Evolutionary conservation across 1,284 basidiomycete genomes (phyloP).

Genomic region (Ganoderma boninense): DNA sequence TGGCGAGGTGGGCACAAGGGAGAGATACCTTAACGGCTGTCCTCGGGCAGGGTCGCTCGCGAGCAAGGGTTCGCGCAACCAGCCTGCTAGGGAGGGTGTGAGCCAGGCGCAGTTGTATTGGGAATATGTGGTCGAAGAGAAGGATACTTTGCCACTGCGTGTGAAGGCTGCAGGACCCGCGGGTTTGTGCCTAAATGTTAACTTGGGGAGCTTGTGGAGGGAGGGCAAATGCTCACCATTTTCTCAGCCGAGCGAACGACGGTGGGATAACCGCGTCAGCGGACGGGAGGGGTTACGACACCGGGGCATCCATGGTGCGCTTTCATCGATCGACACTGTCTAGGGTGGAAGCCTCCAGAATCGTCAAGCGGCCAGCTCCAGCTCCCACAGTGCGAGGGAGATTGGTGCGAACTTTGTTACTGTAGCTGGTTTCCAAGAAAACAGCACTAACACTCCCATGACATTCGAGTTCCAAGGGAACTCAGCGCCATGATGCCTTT

Average conservation of each 20-base stretch:
- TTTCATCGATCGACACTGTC: conserved; percentile 21
- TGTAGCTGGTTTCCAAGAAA: not conserved
- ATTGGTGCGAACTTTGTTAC: conserved; percentile 4
- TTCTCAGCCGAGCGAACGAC: conserved; percentile 17
- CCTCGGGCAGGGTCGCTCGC: not conserved
- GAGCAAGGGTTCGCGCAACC: not conserved
- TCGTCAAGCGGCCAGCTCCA: conserved; percentile 8
- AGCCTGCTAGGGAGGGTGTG: not conserved
- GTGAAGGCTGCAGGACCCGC: conserved; percentile 19
- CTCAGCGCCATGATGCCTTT: not conserved
- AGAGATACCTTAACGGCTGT: not conserved
- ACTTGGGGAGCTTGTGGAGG: conserved; percentile 19
- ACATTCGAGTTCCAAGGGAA: not conserved
- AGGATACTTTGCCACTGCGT: conserved; percentile 15
- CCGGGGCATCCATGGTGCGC: conserved; percentile 1
- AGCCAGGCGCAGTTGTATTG: conserved; percentile 1
- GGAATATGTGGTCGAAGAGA: conserved; percentile 10
- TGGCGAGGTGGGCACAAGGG: not conserved
- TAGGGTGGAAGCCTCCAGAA: conserved; percentile 24
- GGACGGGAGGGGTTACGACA: conserved; percentile 13
- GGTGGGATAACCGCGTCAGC: conserved; percentile 15
- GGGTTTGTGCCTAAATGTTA: conserved; percentile 31
- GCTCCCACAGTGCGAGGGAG: conserved; percentile 19
- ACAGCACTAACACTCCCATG: not conserved
- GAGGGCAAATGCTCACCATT: not conserved